These are phyloP conservation scores for Neocallimastix lanati DNA, from an alignment of 192 early-diverging fungal genomes.

Conservation along the genomic window DNA sequence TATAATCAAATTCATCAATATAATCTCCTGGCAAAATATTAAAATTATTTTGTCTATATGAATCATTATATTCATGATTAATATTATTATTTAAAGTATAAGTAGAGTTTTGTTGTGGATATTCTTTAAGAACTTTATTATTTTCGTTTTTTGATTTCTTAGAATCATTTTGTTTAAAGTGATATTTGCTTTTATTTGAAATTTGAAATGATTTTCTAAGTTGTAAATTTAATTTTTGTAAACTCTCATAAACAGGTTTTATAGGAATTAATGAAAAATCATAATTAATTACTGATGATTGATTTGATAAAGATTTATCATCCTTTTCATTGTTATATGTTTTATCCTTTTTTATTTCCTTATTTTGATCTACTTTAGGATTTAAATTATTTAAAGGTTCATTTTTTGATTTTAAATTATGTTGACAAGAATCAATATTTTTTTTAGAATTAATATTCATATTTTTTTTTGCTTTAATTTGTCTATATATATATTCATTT, in stretches of 20 bases:
- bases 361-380: neutral
- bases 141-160: too few relatives aligned
- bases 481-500: neutral
- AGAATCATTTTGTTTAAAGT: too few relatives aligned
- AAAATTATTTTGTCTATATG: neutral
- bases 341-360: neutral
- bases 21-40: neutral
- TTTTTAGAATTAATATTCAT: neutral
- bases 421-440: neutral
- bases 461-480: neutral
- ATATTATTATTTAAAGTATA: too few relatives aligned
- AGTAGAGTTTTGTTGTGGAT: neutral
- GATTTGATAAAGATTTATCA: neutral
- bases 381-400: too few relatives aligned
- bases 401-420: too few relatives aligned
- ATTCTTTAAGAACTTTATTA: too few relatives aligned
- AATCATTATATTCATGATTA: too few relatives aligned
- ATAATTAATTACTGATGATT: neutral
- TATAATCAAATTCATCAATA: neutral
- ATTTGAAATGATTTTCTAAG: neutral
- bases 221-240: neutral
- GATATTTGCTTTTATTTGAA: neutral
- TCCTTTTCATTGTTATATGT: neutral
- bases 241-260: neutral
- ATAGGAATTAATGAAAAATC: neutral